phyloP scores from a whole-genome alignment of 2,329 filamentous ascomycete species.

The Exophiala phaeomuriformis region DNA sequence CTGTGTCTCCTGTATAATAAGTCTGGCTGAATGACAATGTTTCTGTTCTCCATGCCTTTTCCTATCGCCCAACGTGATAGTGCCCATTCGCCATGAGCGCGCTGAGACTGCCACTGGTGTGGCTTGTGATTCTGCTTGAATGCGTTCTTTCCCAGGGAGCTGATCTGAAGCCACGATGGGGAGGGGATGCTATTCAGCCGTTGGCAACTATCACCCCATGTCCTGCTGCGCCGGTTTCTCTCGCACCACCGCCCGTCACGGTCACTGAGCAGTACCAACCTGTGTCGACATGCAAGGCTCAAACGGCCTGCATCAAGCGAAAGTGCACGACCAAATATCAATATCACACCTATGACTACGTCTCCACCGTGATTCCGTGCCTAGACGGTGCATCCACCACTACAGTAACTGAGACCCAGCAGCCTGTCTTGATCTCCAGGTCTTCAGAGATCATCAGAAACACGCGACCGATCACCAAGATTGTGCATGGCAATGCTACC shows the following conservation, averaged over 20 bases:
- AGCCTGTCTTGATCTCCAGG: background rate
- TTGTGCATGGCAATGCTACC: background rate
- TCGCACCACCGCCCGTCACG: background rate
- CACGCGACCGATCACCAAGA: background rate
- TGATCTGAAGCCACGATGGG: no score
- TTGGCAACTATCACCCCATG: background rate
- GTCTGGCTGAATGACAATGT: no score
- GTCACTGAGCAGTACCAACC: constrained; percentile 2
- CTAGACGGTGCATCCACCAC: background rate
- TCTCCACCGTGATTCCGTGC: constrained; percentile 8
- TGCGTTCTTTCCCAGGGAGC: no score
- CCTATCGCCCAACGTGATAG: no score
- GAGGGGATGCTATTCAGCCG: background rate
- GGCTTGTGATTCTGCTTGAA: no score
- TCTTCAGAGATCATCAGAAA: constrained; percentile 3
- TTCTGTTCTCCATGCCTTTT: no score
- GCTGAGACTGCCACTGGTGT: no score
- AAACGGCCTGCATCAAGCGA: constrained; percentile 1
- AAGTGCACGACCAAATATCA: constrained; percentile 1
- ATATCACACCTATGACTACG: constrained; percentile 3
- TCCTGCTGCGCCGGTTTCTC: background rate
- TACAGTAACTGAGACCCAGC: constrained; percentile 7
- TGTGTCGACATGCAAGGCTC: constrained; percentile 4
- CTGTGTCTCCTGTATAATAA: no score
- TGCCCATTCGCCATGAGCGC: no score